Base-by-base conservation (phyloP, 1,284 basidiomycete genomes). In the Bondarzewia mesenterica region DNA sequence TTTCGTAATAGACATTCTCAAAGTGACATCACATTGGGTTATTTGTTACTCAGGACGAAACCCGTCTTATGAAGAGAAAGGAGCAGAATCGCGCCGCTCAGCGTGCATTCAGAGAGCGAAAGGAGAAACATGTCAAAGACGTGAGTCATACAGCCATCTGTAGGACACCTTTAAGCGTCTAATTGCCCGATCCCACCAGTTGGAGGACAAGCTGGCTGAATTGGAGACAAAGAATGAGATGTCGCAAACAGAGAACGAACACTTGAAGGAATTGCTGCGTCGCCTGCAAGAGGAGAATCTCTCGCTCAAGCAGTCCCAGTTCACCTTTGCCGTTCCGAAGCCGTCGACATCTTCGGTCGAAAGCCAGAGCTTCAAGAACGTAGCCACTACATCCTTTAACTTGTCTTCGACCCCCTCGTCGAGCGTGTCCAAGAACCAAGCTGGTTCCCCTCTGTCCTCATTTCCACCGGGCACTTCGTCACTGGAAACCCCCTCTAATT, bases 121-220 rank as follows among this genome's bases (percentile, higher is more conserved):
- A 91, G 68, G 88, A 92, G 67, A 89, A 87, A 59, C 89, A 91
- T 66, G 89, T 91, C 52, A 86, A 86, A 63, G 89, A 91, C 60
- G 89, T 90, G 59, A 70, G 85, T 75, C 10, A 29, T 27, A 22
- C 35, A 10, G 29, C 29, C n/a, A 32, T n/a, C 12, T 32, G n/a
- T 12, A 32, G 29, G 7, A 32, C 29, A n/a, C 25, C 23, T 46
- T 20, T 29, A 0, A 39, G 29, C 71, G 26, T 38, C 26, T 42
- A 40, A 29, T 39, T 51, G 20, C 46, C 37, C 20, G 47, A 51
- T 51, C 20, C 7, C 41, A 36, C 29, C 57, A 91, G 88, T 68
- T 92, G 48, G 88, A 92, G 64, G 89, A 91, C 61, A 80, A 89
- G 61, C 79, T 92, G 14, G 79, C 87, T 3, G 82, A 76, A 21